phyloP scores from a whole-genome alignment of 1,284 basidiomycete genomes.

The Vanrija sp. region DNA sequence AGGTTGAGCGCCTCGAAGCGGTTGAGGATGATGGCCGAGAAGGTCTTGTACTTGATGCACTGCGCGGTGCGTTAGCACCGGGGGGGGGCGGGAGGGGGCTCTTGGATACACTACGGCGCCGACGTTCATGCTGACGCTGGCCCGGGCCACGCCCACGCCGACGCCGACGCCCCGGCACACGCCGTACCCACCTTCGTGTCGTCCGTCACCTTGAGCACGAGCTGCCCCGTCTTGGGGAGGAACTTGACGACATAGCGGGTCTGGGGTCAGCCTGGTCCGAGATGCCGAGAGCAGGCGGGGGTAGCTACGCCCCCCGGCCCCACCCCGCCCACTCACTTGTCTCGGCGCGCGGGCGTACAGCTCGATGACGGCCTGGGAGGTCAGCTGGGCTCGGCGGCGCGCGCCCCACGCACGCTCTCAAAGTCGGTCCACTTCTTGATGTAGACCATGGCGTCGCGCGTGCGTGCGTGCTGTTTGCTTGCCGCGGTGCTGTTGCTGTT shows the following conservation, averaged over 20 bases:
- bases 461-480: background rate
- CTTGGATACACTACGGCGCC: background rate
- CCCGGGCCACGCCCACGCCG: background rate
- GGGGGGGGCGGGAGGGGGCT: background rate
- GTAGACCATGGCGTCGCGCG: slow-evolving; percentile 41
- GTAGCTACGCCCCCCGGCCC: background rate
- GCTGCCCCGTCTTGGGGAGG: slow-evolving; percentile 70
- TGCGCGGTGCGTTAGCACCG: slow-evolving; percentile 40
- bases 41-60: slow-evolving; percentile 93
- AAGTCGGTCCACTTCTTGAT: slow-evolving; percentile 49
- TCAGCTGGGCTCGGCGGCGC: slow-evolving; percentile 6
- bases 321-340: slow-evolving; percentile 61
- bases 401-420: slow-evolving; percentile 43
- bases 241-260: slow-evolving; percentile 85
- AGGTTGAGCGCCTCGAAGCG: slow-evolving; percentile 88
- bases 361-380: slow-evolving; percentile 64
- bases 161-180: no score
- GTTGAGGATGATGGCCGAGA: slow-evolving; percentile 87
- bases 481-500: background rate
- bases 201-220: slow-evolving; percentile 88
- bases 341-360: slow-evolving; percentile 72
- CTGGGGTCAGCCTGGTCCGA: slow-evolving; percentile 50
- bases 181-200: slow-evolving; percentile 65
- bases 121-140: no score
- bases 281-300: background rate